phyloP scores from a whole-genome alignment of 164 flowering plant genomes.

The Santalum album region DNA sequence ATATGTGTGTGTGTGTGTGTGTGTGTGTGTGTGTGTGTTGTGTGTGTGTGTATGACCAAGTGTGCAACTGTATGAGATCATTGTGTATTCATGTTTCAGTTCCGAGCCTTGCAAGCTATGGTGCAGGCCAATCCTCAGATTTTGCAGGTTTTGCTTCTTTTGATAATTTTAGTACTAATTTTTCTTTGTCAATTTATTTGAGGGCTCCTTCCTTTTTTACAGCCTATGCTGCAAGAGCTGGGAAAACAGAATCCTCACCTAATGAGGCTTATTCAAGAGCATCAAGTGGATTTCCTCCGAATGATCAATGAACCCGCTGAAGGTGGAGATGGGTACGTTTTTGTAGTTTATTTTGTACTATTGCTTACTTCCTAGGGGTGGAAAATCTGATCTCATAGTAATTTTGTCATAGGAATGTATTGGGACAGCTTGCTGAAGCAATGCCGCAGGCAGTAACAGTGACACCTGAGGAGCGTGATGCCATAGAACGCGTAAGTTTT shows the following conservation, averaged over 20 bases:
- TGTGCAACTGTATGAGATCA: neutral
- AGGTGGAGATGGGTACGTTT: constrained; percentile 45
- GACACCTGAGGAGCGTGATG: constrained; percentile 88
- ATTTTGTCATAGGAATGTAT: constrained; percentile 28
- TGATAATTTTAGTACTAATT: neutral
- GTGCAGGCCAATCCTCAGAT: constrained; percentile 76
- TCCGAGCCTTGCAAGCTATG: constrained; percentile 61
- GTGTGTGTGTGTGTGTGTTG: too few relatives aligned
- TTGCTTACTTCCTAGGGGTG: too few relatives aligned
- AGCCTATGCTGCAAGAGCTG: constrained; percentile 77
- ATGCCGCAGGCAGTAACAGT: constrained; percentile 78
- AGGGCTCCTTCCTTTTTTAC: neutral
- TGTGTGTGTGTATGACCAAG: too few relatives aligned
- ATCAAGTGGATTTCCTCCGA: constrained; percentile 63
- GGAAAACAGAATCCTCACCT: constrained; percentile 65
- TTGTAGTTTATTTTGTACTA: neutral
- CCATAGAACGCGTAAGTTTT: constrained; percentile 73
- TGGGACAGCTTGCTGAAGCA: constrained; percentile 47
- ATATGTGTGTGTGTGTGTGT: too few relatives aligned
- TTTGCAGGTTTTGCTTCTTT: constrained; percentile 40
- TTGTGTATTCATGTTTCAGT: constrained; percentile 28
- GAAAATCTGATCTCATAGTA: too few relatives aligned
- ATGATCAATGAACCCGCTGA: constrained; percentile 64
- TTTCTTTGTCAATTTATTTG: neutral
- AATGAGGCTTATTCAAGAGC: constrained; percentile 65